phyloP scores from a whole-genome alignment of 306 rosid species.

The apple (Malus domestica) region DNA sequence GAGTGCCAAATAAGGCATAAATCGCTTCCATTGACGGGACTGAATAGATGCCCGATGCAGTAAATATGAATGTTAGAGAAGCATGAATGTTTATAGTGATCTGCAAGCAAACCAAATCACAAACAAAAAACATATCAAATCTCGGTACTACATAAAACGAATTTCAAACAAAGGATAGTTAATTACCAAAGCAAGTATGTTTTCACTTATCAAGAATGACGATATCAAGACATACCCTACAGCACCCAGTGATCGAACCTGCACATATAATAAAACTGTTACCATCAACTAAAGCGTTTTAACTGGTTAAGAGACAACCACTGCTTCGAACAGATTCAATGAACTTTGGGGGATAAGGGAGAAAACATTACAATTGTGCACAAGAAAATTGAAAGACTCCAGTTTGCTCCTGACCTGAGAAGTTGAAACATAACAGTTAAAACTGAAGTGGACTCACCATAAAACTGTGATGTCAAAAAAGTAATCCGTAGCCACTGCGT shows the following conservation, averaged over 20 bases:
- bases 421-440: slow-evolving; percentile 11
- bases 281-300: background rate
- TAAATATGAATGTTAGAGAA: slow-evolving; percentile 68
- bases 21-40: slow-evolving; percentile 77
- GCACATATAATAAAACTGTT: slow-evolving; percentile 1
- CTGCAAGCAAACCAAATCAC: slow-evolving; percentile 37
- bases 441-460: background rate
- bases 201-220: slow-evolving; percentile 90
- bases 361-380: slow-evolving; percentile 71
- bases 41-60: slow-evolving; percentile 60
- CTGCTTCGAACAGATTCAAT: slow-evolving; percentile 2
- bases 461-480: background rate
- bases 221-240: slow-evolving; percentile 76
- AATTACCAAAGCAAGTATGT: slow-evolving; percentile 81
- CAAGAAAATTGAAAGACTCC: slow-evolving; percentile 70
- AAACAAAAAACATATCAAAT: background rate
- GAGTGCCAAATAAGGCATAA: slow-evolving; percentile 54
- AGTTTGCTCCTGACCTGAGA: slow-evolving; percentile 65
- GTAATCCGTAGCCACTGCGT: background rate
- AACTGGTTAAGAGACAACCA: background rate
- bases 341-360: slow-evolving; percentile 23
- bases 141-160: background rate
- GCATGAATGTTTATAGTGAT: slow-evolving; percentile 95
- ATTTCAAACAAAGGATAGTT: background rate
- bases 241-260: slow-evolving; percentile 84